Conservation (phyloP, 2,329 filamentous ascomycete species). For the Aureobasidium sp. region DNA sequence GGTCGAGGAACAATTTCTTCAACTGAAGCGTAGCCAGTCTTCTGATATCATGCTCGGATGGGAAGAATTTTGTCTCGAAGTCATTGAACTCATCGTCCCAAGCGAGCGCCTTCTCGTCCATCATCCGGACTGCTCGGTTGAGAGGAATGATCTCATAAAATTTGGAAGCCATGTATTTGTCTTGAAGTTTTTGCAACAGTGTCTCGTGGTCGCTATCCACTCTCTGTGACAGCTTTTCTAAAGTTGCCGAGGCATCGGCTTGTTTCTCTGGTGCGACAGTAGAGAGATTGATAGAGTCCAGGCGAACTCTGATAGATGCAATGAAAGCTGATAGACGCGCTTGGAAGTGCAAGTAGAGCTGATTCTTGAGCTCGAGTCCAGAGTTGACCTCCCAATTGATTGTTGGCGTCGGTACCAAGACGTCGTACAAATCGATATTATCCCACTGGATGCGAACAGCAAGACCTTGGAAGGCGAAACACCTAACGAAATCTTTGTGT, state of each 20-base stretch:
- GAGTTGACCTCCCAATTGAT: conserved; percentile 98
- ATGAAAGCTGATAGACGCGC: conserved; percentile 81
- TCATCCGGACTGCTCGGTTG: conserved; percentile 78
- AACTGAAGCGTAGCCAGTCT: conserved; percentile 86
- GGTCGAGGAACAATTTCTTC: conserved; percentile 89
- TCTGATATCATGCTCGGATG: conserved; percentile 89
- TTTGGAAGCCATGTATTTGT: conserved; percentile 84
- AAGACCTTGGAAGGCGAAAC: conserved; percentile 81
- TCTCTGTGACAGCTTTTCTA: conserved; percentile 68
- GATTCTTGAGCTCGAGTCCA: conserved; percentile 85
- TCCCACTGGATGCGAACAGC: conserved; percentile 89
- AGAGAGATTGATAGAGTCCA: conserved; percentile 84
- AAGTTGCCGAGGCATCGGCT: conserved; percentile 70
- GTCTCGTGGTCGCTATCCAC: conserved; percentile 74
- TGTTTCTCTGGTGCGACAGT: conserved; percentile 82
- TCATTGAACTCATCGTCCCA: conserved; percentile 89
- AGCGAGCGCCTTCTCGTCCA: conserved; percentile 84
- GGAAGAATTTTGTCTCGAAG: conserved; percentile 89
- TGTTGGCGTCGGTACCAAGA: conserved; percentile 79
- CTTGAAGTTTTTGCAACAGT: conserved; percentile 69
- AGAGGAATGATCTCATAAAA: conserved; percentile 97
- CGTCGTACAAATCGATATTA: conserved; percentile 83
- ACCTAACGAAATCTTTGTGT: conserved; percentile 83
- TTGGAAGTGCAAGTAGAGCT: conserved; percentile 73
- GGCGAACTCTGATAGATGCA: conserved; percentile 69